A percentile compares a stretch with the other conserved stretches of the same genome.
Evolutionary conservation across 805 yeast species (phyloP).

Genomic region (Starmera caribaea): DNA sequence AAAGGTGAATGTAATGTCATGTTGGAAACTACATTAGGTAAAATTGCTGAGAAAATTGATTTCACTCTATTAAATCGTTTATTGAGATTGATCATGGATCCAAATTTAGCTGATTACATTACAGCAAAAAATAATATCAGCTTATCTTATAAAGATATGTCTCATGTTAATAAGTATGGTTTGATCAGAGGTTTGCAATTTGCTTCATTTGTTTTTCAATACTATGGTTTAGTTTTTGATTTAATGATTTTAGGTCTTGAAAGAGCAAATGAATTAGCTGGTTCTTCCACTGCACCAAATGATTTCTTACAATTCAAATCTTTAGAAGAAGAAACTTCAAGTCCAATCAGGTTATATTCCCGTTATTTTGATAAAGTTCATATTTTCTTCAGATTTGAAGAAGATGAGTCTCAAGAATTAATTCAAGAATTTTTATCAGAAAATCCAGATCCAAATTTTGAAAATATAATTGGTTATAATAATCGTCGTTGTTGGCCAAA

Average conservation of each 20-base stretch:
- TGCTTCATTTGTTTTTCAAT: conserved; percentile 82
- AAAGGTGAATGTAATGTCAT: conserved; percentile 75
- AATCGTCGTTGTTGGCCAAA: conserved; percentile 93
- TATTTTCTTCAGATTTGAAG: conserved; percentile 65
- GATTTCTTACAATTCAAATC: conserved; percentile 67
- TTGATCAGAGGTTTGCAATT: conserved; percentile 83
- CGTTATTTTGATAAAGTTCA: conserved; percentile 80
- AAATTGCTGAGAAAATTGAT: conserved; percentile 79
- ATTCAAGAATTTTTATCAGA: conserved; percentile 69
- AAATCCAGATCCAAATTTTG: conserved; percentile 90
- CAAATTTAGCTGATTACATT: conserved; percentile 89
- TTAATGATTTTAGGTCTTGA: conserved; percentile 75
- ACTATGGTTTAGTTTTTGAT: conserved; percentile 81
- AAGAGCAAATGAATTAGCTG: conserved; percentile 82
- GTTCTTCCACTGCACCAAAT: conserved; percentile 61
- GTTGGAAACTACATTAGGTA: conserved; percentile 65
- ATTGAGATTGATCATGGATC: conserved; percentile 72
- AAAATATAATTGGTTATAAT: conserved; percentile 74
- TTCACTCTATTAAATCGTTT: conserved; percentile 78
- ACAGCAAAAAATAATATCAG: conserved; percentile 83
- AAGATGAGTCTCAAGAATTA: conserved; percentile 65
- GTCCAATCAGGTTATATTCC: conserved; percentile 73
- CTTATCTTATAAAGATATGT: conserved; percentile 88
- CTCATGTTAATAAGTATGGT: conserved; percentile 83
- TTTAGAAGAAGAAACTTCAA: conserved; percentile 45